These are phyloP conservation scores for Penicillium sp. DNA, from an alignment of 2,329 filamentous ascomycete genomes.

Conservation along the genomic window DNA sequence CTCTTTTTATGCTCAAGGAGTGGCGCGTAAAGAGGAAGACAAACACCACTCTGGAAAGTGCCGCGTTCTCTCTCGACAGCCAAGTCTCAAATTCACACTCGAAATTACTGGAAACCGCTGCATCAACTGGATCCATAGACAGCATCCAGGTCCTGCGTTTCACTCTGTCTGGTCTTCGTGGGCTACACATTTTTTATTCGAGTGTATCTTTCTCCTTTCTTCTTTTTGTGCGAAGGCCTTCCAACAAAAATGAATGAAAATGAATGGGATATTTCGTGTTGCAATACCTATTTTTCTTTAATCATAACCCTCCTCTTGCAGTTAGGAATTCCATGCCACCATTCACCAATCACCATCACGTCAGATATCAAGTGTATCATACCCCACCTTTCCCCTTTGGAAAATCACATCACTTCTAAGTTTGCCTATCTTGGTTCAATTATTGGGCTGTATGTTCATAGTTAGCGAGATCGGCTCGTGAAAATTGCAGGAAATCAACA, in stretches of 20 bases:
- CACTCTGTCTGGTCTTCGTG: not conserved
- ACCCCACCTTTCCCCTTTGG: not conserved
- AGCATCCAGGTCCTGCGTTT: not conserved
- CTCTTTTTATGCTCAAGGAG: not conserved
- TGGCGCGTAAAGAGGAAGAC: not conserved
- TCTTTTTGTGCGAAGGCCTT: not conserved
- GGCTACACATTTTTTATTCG: not conserved
- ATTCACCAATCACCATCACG: slow-evolving; percentile 23
- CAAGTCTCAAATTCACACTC: not conserved
- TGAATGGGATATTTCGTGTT: not conserved
- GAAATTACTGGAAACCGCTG: not conserved
- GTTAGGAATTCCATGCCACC: slow-evolving; percentile 15
- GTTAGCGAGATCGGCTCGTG: slow-evolving; percentile 31
- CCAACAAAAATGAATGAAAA: not conserved
- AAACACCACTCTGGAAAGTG: not conserved
- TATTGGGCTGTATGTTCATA: slow-evolving; percentile 38
- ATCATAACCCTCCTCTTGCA: not conserved
- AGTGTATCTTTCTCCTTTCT: no score
- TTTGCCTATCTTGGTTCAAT: slow-evolving; percentile 18
- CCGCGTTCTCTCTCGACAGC: not conserved
- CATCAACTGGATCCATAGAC: not conserved
- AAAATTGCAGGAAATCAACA: slow-evolving; percentile 30
- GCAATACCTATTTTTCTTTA: not conserved
- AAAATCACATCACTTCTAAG: not conserved
- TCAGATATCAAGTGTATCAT: slow-evolving; percentile 9